phyloP scores from a whole-genome alignment of 2,329 filamentous ascomycete species.

The Phyllosticta citriasiana region DNA sequence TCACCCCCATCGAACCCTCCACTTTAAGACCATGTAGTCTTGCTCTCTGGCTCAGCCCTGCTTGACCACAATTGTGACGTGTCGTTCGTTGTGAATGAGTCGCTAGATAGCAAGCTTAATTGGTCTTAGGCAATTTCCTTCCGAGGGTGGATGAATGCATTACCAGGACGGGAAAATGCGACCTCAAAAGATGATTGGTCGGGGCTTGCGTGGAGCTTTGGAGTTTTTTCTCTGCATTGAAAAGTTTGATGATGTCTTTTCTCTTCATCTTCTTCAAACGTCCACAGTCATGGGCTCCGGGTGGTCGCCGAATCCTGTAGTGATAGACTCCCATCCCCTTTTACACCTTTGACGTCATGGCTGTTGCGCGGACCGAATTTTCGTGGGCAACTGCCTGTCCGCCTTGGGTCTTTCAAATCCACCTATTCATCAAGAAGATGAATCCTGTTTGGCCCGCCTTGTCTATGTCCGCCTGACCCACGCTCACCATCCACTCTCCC shows the following conservation, averaged over 20 bases:
- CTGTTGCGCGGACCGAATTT: no score
- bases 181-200: neutral
- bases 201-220: neutral
- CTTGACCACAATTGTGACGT: slow-evolving; percentile 2
- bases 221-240: neutral
- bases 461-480: slow-evolving; percentile 27
- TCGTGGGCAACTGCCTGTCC: neutral
- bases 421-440: neutral
- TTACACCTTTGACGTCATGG: neutral
- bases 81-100: neutral
- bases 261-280: neutral
- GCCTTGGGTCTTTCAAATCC: neutral
- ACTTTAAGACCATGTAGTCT: neutral
- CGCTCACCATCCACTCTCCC: slow-evolving; percentile 48
- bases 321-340: no score
- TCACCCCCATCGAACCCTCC: no score
- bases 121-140: neutral
- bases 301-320: no score
- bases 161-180: neutral
- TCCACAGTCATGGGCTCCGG: neutral
- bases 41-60: slow-evolving; percentile 25
- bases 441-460: slow-evolving; percentile 14
- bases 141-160: neutral
- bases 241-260: neutral
- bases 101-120: neutral